Percentiles rank a stretch among this genome's conserved stretches.
These are phyloP conservation scores for Flaveria floridana DNA, from an alignment of 140 eudicot genomes.

Conservation along the genomic window DNA sequence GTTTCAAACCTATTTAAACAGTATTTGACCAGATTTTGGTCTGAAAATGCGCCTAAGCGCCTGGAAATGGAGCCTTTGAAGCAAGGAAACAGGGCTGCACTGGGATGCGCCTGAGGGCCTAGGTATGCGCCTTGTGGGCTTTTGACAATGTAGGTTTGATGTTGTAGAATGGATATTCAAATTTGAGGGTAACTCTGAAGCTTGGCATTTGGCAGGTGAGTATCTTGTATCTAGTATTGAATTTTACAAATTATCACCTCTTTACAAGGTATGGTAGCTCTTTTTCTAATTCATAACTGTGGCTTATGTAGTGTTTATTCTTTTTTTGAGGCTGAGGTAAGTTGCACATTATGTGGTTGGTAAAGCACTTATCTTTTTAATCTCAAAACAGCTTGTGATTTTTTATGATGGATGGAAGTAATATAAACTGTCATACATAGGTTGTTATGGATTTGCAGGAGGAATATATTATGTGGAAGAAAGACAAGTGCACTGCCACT, in stretches of 20 bases:
- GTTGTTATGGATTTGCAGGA: slow-evolving; percentile 10
- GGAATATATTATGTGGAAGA: neutral
- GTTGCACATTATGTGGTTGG: slow-evolving; percentile 7
- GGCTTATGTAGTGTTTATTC: neutral
- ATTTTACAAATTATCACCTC: slow-evolving; percentile 2
- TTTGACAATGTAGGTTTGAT: neutral
- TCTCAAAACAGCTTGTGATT: neutral
- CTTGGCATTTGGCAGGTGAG: neutral
- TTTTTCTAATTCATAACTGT: neutral
- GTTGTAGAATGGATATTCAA: neutral
- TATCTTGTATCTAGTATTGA: neutral
- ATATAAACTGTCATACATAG: neutral
- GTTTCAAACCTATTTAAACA: too few relatives aligned
- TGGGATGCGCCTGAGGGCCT: too few relatives aligned
- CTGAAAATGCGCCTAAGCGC: too few relatives aligned
- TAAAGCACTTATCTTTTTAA: neutral
- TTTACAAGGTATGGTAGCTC: slow-evolving; percentile 4
- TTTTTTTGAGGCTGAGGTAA: neutral
- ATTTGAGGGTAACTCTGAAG: neutral
- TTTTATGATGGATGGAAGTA: neutral
- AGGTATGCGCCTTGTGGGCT: too few relatives aligned
- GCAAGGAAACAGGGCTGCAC: too few relatives aligned
- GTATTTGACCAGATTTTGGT: too few relatives aligned
- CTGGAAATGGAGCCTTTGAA: too few relatives aligned
- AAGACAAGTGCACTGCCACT: neutral